A percentile compares a stretch with the other conserved stretches of the same genome.
Evolutionary conservation across 495 filamentous ascomycete species (phyloP).

Genomic region (Podospora bellae-mahoneyi): DNA sequence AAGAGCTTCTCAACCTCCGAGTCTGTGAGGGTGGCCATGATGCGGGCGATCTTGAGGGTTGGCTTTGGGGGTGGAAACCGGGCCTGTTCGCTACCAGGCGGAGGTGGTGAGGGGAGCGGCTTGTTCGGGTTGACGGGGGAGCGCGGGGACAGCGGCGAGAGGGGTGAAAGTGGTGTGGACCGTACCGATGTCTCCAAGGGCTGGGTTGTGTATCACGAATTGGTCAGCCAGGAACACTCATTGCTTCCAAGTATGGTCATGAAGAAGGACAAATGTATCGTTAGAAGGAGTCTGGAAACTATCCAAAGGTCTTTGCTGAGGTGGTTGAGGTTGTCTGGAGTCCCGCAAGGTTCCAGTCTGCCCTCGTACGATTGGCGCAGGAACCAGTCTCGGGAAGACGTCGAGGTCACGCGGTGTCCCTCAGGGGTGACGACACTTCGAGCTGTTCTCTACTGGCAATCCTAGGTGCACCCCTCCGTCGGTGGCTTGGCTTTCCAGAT

Average conservation of each 20-base stretch:
- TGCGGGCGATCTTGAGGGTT: conserved; percentile 48
- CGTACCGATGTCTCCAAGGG: conserved; percentile 19
- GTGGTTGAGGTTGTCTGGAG: not conserved
- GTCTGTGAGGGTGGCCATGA: conserved; percentile 56
- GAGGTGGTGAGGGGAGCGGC: conserved; percentile 50
- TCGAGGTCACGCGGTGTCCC: conserved; percentile 24
- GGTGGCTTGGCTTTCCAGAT: conserved; percentile 10
- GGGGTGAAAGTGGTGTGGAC: conserved; percentile 22
- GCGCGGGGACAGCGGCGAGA: conserved; percentile 32
- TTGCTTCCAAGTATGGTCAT: not conserved
- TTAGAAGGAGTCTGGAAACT: not conserved
- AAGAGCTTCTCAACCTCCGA: conserved; percentile 66
- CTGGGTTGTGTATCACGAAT: conserved; percentile 19
- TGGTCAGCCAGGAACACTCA: conserved; percentile 23
- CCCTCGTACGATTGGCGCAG: conserved; percentile 27
- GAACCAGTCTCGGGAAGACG: conserved; percentile 17
- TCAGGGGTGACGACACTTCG: conserved; percentile 27
- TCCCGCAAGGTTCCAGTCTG: conserved; percentile 4
- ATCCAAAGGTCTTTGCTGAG: not conserved
- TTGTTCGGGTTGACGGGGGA: conserved; percentile 48
- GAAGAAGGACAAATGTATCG: conserved; percentile 7
- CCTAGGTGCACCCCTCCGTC: not conserved
- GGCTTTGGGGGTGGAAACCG: conserved; percentile 39
- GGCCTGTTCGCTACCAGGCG: conserved; percentile 43
- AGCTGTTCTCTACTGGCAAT: conserved; percentile 6